Evolutionary conservation across 139 green algal species (phyloP).

Genomic region (Micractinium conductrix): DNA sequence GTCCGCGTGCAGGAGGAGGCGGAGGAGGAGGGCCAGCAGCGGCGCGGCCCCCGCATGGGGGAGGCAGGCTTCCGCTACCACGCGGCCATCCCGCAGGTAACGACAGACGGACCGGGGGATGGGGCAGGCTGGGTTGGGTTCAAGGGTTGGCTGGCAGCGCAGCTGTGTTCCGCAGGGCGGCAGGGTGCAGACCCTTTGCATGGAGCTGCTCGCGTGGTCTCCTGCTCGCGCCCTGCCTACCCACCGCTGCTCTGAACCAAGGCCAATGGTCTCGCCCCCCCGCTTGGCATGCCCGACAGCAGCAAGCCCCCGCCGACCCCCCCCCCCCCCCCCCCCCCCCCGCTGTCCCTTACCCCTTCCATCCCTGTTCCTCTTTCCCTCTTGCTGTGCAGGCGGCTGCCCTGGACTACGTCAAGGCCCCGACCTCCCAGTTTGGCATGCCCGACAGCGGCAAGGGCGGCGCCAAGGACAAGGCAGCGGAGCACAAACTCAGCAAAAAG

Average conservation of each 20-base stretch:
- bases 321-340: too few species aligned
- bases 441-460: constrained; percentile 3
- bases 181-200: too few species aligned
- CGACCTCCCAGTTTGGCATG: constrained; percentile 44
- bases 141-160: too few species aligned
- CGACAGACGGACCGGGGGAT: neutral
- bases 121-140: too few species aligned
- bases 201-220: too few species aligned
- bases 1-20: constrained; percentile 3
- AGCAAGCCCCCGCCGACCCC: neutral
- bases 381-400: constrained; percentile 33
- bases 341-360: neutral
- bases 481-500: constrained; percentile 59
- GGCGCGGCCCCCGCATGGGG: constrained; percentile 28
- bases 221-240: too few species aligned
- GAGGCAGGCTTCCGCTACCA: constrained; percentile 56
- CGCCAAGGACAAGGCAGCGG: constrained; percentile 17
- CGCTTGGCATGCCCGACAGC: too few species aligned
- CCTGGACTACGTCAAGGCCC: constrained; percentile 65
- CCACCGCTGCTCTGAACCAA: too few species aligned
- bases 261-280: too few species aligned
- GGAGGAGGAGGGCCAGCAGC: neutral
- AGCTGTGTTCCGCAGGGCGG: too few species aligned
- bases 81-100: constrained; percentile 55
- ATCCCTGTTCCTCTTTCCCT: neutral